Evolutionary conservation across 2,329 filamentous ascomycete species (phyloP), one percentile per base, ranked within the genome.

Genomic region (Ophiostoma ips): DNA sequence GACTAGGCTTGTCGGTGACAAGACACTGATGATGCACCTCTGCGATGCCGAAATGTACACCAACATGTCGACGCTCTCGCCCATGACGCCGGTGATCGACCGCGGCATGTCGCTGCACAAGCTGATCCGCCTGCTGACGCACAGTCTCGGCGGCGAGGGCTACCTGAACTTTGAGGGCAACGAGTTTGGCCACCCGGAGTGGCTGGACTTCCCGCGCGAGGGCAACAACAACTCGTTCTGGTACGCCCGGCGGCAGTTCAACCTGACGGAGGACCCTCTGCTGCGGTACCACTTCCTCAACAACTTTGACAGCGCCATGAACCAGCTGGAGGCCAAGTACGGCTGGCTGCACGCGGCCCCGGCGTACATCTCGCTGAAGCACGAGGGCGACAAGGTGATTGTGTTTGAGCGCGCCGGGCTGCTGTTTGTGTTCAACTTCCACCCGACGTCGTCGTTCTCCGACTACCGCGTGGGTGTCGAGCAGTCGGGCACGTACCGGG

Each of bases 121-220:
- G 72, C 84, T 98, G 84, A 95, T 98, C 60, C 84, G 92, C 13
- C 78, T 98, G 15, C 71, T 98, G 55, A 96, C 92, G 1, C 90
- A 98, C 63, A 78, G 75, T 38, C 77, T 98, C 15, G 92, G 92
- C 52, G 92, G 92, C 50, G 92, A 98, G 67, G 92, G 90, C 36
- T 98, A 95, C 62, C 83, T 98, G 49, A 98, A 96, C 70, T 98
- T 98, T 59, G 89, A 95, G 68, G 92, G 92, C 54, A 98, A 98
- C 66, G 92, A 98, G 66, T 98, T 98, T 61, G 92, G 92, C 1
- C 92, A 98, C 63, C 92, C 92, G 0, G 92, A 98, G 67, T 98
- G 92, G 92, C 84, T 98, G 36, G 92, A 98, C 65, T 98, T 98
- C 67, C 92, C 92, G 4, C 85, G 92, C 48, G 87, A 83, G 60